These are phyloP conservation scores for Myxozyma kluyveri DNA, from an alignment of 805 yeast genomes.

Conservation along the genomic window DNA sequence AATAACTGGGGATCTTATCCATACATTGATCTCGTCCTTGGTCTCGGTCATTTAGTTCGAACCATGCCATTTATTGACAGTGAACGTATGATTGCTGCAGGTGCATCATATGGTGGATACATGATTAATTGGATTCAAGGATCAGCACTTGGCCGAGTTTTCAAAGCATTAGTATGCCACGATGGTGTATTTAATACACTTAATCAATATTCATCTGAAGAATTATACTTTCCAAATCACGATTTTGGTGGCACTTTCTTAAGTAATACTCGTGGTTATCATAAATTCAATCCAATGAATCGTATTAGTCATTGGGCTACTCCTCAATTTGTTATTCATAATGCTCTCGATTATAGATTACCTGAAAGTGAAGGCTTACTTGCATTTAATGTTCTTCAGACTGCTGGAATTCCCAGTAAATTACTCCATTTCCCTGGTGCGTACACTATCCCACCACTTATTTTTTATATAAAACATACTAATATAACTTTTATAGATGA, in stretches of 20 bases:
- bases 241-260: constrained; percentile 34
- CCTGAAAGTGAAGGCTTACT: constrained; percentile 33
- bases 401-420: constrained; percentile 30
- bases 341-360: constrained; percentile 31
- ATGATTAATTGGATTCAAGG: constrained; percentile 37
- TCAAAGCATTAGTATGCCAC: constrained; percentile 34
- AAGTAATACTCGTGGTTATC: constrained; percentile 27
- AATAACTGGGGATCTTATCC: constrained; percentile 35
- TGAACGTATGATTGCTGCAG: constrained; percentile 32
- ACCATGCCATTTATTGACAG: constrained; percentile 28
- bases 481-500: constrained; percentile 22
- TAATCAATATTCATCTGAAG: constrained; percentile 31
- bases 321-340: constrained; percentile 33
- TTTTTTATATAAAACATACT: background rate
- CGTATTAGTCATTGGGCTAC: constrained; percentile 32
- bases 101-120: constrained; percentile 36
- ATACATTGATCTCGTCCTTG: constrained; percentile 33
- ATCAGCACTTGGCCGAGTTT: constrained; percentile 30
- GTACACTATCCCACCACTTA: background rate
- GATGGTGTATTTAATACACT: constrained; percentile 33
- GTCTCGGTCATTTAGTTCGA: constrained; percentile 26
- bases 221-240: constrained; percentile 32
- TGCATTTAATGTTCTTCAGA: constrained; percentile 33
- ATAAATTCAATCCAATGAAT: constrained; percentile 31
- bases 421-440: constrained; percentile 31